Evolutionary conservation across 2,329 filamentous ascomycete genomes (phyloP).

Genomic region (Aspergillus quadricinctus): DNA sequence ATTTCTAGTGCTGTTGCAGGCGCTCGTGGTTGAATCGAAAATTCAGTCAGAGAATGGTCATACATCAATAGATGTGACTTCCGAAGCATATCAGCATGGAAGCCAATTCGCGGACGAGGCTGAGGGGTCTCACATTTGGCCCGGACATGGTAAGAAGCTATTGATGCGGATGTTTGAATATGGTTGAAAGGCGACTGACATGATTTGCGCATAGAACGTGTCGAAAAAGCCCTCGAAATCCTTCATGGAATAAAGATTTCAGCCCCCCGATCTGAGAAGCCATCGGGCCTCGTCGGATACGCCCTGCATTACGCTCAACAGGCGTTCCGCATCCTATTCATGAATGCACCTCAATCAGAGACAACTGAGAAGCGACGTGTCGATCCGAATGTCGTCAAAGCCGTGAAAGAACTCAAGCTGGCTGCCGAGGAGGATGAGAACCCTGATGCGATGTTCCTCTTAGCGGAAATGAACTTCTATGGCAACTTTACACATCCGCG

Average conservation of each 20-base stretch:
- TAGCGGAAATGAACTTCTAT: constrained; percentile 95
- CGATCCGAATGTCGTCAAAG: constrained; percentile 48
- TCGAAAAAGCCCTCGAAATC: constrained; percentile 27
- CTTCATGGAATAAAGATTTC: constrained; percentile 27
- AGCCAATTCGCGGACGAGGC: constrained; percentile 18
- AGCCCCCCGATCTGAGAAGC: constrained; percentile 37
- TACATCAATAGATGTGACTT: constrained; percentile 12
- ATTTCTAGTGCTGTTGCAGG: constrained; percentile 29
- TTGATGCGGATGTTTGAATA: background rate
- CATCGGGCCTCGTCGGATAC: constrained; percentile 55
- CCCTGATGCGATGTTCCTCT: constrained; percentile 79
- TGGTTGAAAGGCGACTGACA: background rate
- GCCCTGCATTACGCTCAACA: constrained; percentile 59
- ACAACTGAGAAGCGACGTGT: constrained; percentile 33
- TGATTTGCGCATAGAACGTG: constrained; percentile 22
- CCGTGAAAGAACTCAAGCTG: constrained; percentile 55
- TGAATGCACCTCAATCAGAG: constrained; percentile 55
- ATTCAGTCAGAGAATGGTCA: constrained; percentile 15
- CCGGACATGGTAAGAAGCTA: constrained; percentile 27
- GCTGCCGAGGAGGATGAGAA: constrained; percentile 52
- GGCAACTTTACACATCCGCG: constrained; percentile 87
- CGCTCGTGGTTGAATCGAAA: constrained; percentile 23
- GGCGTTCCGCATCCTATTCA: constrained; percentile 60
- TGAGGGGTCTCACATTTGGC: constrained; percentile 14
- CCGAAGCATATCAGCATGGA: constrained; percentile 14